phyloP scores from a whole-genome alignment of 257 asterid genomes.

The Eucommia ulmoides region DNA sequence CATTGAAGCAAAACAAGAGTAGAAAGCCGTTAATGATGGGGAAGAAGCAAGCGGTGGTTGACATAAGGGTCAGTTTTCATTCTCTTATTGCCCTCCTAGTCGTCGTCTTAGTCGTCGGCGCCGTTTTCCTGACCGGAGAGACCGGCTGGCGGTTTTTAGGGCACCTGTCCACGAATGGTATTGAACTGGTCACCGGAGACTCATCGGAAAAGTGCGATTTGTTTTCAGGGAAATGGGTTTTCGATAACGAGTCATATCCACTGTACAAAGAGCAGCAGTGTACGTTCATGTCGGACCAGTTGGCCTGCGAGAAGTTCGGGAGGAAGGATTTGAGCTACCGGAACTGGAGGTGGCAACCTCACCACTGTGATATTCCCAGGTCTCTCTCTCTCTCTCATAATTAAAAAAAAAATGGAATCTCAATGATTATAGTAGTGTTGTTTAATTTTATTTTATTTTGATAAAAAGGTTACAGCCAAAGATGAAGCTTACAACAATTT shows the following conservation, averaged over 20 bases:
- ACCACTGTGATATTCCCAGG: constrained; percentile 32
- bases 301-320: constrained; percentile 28
- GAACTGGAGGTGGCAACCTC: constrained; percentile 42
- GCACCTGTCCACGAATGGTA: background rate
- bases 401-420: background rate
- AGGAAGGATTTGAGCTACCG: constrained; percentile 24
- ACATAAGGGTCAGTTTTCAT: constrained; percentile 3
- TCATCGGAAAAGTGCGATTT: too few species aligned
- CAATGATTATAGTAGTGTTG: background rate
- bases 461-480: background rate
- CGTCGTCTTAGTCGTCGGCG: constrained; percentile 1
- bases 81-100: constrained; percentile 2
- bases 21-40: too few species aligned
- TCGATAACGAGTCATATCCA: constrained; percentile 21
- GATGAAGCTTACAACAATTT: too few species aligned
- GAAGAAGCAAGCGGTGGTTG: background rate
- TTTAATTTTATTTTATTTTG: too few species aligned
- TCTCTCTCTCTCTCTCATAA: constrained; percentile 4
- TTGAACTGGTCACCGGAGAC: background rate
- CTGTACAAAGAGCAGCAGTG: constrained; percentile 22
- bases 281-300: constrained; percentile 23
- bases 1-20: too few species aligned
- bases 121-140: constrained; percentile 4
- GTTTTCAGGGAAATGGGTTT: constrained; percentile 24
- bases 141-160: background rate